Evolutionary conservation across 768 basidiomycete genomes (phyloP).

Genomic region (Suillus plorans): DNA sequence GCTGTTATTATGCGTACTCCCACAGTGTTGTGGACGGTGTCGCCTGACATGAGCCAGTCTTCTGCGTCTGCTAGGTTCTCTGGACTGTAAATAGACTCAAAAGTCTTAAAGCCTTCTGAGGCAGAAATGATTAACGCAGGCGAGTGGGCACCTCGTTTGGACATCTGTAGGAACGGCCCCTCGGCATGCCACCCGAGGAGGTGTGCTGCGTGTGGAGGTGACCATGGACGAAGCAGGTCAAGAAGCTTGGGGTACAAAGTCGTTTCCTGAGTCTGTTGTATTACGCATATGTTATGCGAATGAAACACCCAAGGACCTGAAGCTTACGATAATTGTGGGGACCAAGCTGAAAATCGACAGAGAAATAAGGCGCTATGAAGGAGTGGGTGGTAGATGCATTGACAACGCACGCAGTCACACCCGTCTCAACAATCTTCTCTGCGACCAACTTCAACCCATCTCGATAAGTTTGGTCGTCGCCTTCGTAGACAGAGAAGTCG

Average conservation of each 20-base stretch:
- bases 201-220: slow-evolving; percentile 62
- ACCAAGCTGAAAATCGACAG: slow-evolving; percentile 41
- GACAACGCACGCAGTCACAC: slow-evolving; percentile 77
- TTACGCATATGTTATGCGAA: neutral
- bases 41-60: slow-evolving; percentile 62
- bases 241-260: slow-evolving; percentile 72
- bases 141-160: slow-evolving; percentile 85
- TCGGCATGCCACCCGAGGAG: slow-evolving; percentile 90
- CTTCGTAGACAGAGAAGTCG: slow-evolving; percentile 83
- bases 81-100: slow-evolving; percentile 73
- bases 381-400: slow-evolving; percentile 2
- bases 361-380: slow-evolving; percentile 27
- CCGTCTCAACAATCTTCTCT: slow-evolving; percentile 79
- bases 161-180: slow-evolving; percentile 81
- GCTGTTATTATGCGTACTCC: slow-evolving; percentile 82
- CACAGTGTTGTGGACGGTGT: slow-evolving; percentile 26
- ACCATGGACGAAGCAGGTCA: slow-evolving; percentile 64
- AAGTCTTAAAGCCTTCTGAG: slow-evolving; percentile 58
- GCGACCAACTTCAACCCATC: slow-evolving; percentile 69
- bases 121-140: slow-evolving; percentile 64
- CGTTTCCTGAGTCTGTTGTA: slow-evolving; percentile 70
- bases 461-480: slow-evolving; percentile 65
- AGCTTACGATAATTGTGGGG: slow-evolving; percentile 70
- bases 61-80: slow-evolving; percentile 62
- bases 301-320: neutral